phyloP scores from a whole-genome alignment of 2,329 filamentous ascomycete genomes.

The Cercospora canescens region DNA sequence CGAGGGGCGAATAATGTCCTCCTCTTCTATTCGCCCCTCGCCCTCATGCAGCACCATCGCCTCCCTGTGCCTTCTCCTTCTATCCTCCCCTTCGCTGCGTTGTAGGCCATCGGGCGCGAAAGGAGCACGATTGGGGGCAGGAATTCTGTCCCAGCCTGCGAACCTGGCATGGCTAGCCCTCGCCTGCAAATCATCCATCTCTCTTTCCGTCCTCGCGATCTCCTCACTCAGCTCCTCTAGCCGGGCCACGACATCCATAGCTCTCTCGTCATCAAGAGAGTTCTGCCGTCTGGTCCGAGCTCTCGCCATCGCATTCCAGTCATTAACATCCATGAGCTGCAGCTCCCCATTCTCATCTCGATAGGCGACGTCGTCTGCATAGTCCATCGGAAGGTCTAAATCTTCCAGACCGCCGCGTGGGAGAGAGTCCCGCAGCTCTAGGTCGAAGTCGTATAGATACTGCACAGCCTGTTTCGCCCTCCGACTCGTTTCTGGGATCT shows the following conservation, averaged over 20 bases:
- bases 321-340: conserved; percentile 9
- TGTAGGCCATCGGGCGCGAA: not conserved
- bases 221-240: conserved; percentile 20
- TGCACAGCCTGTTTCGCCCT: conserved; percentile 21
- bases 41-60: conserved; percentile 85
- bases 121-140: not conserved
- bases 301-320: conserved; percentile 11
- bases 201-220: conserved; percentile 17
- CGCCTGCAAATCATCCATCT: conserved; percentile 61
- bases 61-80: conserved; percentile 71
- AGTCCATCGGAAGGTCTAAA: not conserved
- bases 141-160: conserved; percentile 22
- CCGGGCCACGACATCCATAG: conserved; percentile 10
- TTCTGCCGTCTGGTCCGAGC: conserved; percentile 1
- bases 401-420: not conserved
- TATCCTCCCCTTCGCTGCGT: conserved; percentile 64
- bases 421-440: conserved; percentile 23
- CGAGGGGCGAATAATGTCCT: conserved; percentile 59
- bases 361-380: not conserved
- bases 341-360: conserved; percentile 6
- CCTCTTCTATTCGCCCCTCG: conserved; percentile 67
- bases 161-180: conserved; percentile 38
- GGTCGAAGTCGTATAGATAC: conserved; percentile 28
- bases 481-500: conserved; percentile 13
- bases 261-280: conserved; percentile 5